A percentile compares a stretch with the other conserved stretches of the same genome.
These are phyloP conservation scores for Mucor saturninus DNA, from an alignment of 371 early-diverging fungal genomes.

Conservation along the genomic window DNA sequence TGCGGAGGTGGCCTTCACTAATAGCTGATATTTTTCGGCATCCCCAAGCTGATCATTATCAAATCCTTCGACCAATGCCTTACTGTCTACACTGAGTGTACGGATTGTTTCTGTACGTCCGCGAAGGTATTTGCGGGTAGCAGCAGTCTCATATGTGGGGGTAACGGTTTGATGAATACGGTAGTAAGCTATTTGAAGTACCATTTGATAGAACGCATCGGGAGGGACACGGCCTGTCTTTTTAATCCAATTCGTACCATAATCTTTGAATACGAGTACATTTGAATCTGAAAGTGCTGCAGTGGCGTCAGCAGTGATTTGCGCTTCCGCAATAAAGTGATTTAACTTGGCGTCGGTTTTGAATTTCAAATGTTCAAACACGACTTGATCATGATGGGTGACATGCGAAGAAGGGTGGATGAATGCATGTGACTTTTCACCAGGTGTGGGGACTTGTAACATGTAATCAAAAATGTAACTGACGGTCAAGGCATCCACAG, in stretches of 20 bases:
- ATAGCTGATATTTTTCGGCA: constrained; percentile 51
- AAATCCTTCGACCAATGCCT: constrained; percentile 71
- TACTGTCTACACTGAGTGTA: constrained; percentile 67
- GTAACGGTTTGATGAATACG: constrained; percentile 66
- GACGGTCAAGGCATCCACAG: constrained; percentile 80
- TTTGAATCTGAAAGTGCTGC: constrained; percentile 69
- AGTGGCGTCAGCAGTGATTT: constrained; percentile 50
- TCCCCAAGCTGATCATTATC: constrained; percentile 27
- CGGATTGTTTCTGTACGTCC: constrained; percentile 92
- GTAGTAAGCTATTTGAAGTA: constrained; percentile 82
- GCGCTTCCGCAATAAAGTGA: constrained; percentile 59
- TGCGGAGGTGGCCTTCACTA: constrained; percentile 65
- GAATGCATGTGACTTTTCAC: constrained; percentile 2
- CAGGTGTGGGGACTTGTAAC: constrained; percentile 48
- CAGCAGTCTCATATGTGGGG: constrained; percentile 85
- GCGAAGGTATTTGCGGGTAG: constrained; percentile 76
- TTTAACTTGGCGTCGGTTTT: constrained; percentile 50
- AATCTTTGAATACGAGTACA: constrained; percentile 63
- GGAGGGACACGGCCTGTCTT: constrained; percentile 73
- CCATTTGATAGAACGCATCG: constrained; percentile 90
- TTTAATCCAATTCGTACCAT: constrained; percentile 62
- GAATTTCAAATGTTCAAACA: constrained; percentile 54
- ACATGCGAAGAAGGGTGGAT: constrained; percentile 1
- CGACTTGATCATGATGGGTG: neutral
- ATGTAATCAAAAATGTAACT: constrained; percentile 66